These are phyloP conservation scores for Coemansia sp. DNA, from an alignment of 371 early-diverging fungal species.

Conservation along the genomic window DNA sequence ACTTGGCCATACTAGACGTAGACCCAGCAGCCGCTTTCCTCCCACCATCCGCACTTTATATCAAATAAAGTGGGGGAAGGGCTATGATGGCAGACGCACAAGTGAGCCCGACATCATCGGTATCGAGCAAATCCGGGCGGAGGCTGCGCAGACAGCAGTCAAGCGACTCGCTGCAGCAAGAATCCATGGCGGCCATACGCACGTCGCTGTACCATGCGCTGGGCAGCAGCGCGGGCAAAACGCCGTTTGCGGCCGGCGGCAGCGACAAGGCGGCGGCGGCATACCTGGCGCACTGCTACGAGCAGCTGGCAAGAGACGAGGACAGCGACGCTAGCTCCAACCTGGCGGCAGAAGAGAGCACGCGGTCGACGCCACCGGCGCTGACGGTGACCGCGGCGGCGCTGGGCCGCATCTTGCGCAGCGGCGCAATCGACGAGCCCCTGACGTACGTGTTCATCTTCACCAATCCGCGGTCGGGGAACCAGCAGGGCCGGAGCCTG, in stretches of 20 bases:
- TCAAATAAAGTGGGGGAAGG: no score
- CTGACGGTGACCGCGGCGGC: slow-evolving; percentile 7
- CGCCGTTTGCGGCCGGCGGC: slow-evolving; percentile 33
- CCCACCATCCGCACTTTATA: no score
- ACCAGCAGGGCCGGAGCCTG: slow-evolving; percentile 58
- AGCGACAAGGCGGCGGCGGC: slow-evolving; percentile 30
- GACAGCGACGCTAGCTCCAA: slow-evolving; percentile 10
- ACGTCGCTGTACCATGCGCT: slow-evolving; percentile 6
- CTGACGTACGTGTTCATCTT: slow-evolving; percentile 61
- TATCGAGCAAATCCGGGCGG: not conserved
- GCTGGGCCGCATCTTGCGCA: slow-evolving; percentile 15
- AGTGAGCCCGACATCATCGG: not conserved
- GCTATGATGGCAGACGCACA: not conserved
- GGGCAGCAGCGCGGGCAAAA: slow-evolving; percentile 16
- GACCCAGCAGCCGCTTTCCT: no score
- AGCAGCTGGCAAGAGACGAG: slow-evolving; percentile 34
- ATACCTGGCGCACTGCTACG: slow-evolving; percentile 43
- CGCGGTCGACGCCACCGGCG: slow-evolving; percentile 3
- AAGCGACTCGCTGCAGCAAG: slow-evolving; percentile 5
- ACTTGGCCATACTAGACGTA: not conserved
- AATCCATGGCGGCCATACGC: not conserved
- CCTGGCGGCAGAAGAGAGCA: not conserved
- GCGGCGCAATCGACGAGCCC: slow-evolving; percentile 44
- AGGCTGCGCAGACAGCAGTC: no score
- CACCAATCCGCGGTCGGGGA: slow-evolving; percentile 64